Base-by-base conservation (phyloP, 2,329 filamentous ascomycete species). In the Penicillium sp. region DNA sequence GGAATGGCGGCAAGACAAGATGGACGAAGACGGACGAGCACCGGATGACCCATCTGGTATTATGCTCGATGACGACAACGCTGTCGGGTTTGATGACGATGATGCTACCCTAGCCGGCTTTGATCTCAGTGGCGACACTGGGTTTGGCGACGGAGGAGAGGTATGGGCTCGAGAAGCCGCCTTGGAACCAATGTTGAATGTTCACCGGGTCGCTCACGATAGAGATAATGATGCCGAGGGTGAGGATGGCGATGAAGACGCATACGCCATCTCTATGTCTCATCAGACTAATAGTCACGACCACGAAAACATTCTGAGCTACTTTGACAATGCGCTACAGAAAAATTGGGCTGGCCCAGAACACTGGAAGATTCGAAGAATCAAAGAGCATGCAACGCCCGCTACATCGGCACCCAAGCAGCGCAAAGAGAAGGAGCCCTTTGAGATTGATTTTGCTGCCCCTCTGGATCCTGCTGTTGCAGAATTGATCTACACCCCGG, bases 321-420 rank as follows among this genome's bases (percentile, higher is more conserved):
- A 97, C 77, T 99, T 99, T 69, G 94, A 99, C 72, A 91, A 96
- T 68, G 92, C 93, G 3, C 77, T 97, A 41, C 90, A 94, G 70
- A 97, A 96, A 81, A 97, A 97, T 68, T 99, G 94, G 93, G 88
- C 89, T 6, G 95, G 91, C 46, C 93, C 94, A n/a, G 94, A 97
- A 72, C 94, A 99, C 74, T 99, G 94, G 94, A 88, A 93, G 63
- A 97, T 99, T 69, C 84, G 90, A 59, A 91, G 91, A 68, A 94
- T 99, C 73, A 97, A 97, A 65, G 83, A 86, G 53, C 79, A 92
- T 72, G 80, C 85, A 8, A 78, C 82, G 9, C 79, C 83, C 15
- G 77, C 76, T 32, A 73, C 67, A 16, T 58, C 72, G 6, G 71
- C 76, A 65, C 65, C 82, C 72, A 67, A 86, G 60, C 85, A 86